Base-by-base conservation (phyloP, 441 rosid genomes). In the Dalechampia spathulata region DNA sequence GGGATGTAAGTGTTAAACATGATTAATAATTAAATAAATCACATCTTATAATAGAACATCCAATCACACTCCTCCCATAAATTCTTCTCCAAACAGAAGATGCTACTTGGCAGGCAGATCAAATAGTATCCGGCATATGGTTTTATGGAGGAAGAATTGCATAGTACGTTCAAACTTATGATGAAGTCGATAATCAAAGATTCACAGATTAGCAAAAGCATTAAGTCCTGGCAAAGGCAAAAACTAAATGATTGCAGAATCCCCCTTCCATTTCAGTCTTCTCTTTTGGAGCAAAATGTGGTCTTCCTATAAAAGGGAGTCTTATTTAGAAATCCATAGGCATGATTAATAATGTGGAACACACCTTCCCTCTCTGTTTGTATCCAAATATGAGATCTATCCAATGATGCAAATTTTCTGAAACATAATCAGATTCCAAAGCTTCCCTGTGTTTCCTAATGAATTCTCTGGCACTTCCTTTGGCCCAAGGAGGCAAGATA, bases 331-430 rank as follows among this genome's bases (percentile, higher is more conserved):
- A 39, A 19, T 42, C 22, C 2, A 49, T 34, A 19, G 8, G 20
- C 4, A 49, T 16, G 25, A 40, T 19, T 19, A n/a, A 57, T 41
- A 61, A 58, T 49, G 49, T 19, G 37, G 50, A 55, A 52, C 73
- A 32, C 60, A 95, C 99, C 97, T 95, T 95, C 58, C 99, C 99
- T 70, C 98, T 80, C 81, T 95, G 99, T 80, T 85, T 91, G 70
- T 75, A 76, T 50, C 99, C 99, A 81, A 95, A 95, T 54, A 95
- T 95, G 63, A 95, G 97, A 71, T 95, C 99, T 71, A 95, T 91
- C 99, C 99, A 95, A 28, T 95, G 90, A 78, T 95, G 98, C 76
- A 95, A 75, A 80, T 89, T 91, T 75, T 91, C 97, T 32, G 99
- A 95, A 62, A 89, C 95, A 73, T 78, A 89, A 70, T 89, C 94